Conservation (phyloP, 768 basidiomycete genomes). For the Auriscalpium orientale region DNA sequence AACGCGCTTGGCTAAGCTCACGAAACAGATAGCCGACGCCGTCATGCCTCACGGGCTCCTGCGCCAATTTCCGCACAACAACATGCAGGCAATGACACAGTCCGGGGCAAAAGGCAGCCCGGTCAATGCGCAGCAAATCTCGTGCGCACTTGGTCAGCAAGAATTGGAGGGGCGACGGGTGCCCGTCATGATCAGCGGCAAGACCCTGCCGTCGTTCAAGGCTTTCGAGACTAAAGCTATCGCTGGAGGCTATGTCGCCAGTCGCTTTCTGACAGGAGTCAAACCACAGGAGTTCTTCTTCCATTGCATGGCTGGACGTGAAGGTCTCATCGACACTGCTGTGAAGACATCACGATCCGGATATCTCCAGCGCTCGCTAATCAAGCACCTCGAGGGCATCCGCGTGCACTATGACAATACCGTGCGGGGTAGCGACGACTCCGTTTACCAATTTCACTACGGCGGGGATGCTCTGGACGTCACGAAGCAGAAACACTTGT, state of each 20-base stretch:
- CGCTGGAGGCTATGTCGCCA: conserved; percentile 96
- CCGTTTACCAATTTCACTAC: conserved; percentile 93
- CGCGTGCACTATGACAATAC: conserved; percentile 98
- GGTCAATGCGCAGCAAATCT: conserved; percentile 96
- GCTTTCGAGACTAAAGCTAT: conserved; percentile 97
- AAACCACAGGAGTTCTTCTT: conserved; percentile 99
- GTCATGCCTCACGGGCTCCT: conserved; percentile 82
- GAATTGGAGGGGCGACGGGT: conserved; percentile 98
- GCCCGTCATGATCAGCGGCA: conserved; percentile 98
- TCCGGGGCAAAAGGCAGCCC: conserved; percentile 98
- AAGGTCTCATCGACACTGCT: conserved; percentile 97
- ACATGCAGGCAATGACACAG: conserved; percentile 99
- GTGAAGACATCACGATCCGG: conserved; percentile 99
- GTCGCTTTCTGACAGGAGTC: conserved; percentile 97
- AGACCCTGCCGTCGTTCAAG: conserved; percentile 95
- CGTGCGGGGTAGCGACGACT: conserved; percentile 89
- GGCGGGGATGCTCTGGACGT: conserved; percentile 96
- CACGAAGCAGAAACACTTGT: conserved; percentile 92
- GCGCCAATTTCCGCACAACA: conserved; percentile 93
- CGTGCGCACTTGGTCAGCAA: conserved; percentile 96
- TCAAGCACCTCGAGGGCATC: conserved; percentile 97
- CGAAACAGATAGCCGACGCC: conserved; percentile 81
- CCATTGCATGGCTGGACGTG: conserved; percentile 99
- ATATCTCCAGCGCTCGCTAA: conserved; percentile 94
- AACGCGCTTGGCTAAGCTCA: conserved; percentile 76